Percentiles rank a stretch among this genome's conserved stretches.
phyloP scores from a whole-genome alignment of 495 filamentous ascomycete species.

The Hypoxylon intermedium region DNA sequence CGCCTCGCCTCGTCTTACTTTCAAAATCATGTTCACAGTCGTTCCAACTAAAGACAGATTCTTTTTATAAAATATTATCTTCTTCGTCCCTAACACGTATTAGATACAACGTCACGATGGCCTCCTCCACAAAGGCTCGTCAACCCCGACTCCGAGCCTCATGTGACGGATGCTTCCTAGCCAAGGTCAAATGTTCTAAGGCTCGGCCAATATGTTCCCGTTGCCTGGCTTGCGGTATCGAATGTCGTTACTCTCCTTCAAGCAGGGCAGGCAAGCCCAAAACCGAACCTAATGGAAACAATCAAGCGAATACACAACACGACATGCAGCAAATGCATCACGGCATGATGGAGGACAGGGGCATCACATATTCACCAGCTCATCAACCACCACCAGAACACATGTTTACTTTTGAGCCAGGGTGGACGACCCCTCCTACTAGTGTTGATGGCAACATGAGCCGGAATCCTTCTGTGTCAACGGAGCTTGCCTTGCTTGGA shows the following conservation, averaged over 20 bases:
- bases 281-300: slow-evolving; percentile 44
- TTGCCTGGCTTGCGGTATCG: slow-evolving; percentile 54
- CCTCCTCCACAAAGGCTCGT: slow-evolving; percentile 45
- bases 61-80: background rate
- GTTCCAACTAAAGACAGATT: slow-evolving; percentile 12
- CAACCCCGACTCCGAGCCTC: slow-evolving; percentile 57
- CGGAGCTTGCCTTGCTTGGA: slow-evolving; percentile 43
- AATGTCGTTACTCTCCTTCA: slow-evolving; percentile 60
- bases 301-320: slow-evolving; percentile 27
- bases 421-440: slow-evolving; percentile 46
- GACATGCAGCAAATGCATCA: slow-evolving; percentile 34
- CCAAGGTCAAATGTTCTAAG: slow-evolving; percentile 64
- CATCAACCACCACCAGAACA: slow-evolving; percentile 27
- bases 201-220: slow-evolving; percentile 56
- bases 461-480: slow-evolving; percentile 46
- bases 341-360: slow-evolving; percentile 39
- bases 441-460: slow-evolving; percentile 47
- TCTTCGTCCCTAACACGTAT: slow-evolving; percentile 9
- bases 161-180: slow-evolving; percentile 62
- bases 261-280: slow-evolving; percentile 56
- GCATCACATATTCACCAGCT: slow-evolving; percentile 36
- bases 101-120: slow-evolving; percentile 37
- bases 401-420: slow-evolving; percentile 38
- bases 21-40: slow-evolving; percentile 32
- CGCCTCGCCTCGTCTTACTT: slow-evolving; percentile 22